phyloP scores from a whole-genome alignment of 1,139 yeast species.

The Pichia terricola region DNA sequence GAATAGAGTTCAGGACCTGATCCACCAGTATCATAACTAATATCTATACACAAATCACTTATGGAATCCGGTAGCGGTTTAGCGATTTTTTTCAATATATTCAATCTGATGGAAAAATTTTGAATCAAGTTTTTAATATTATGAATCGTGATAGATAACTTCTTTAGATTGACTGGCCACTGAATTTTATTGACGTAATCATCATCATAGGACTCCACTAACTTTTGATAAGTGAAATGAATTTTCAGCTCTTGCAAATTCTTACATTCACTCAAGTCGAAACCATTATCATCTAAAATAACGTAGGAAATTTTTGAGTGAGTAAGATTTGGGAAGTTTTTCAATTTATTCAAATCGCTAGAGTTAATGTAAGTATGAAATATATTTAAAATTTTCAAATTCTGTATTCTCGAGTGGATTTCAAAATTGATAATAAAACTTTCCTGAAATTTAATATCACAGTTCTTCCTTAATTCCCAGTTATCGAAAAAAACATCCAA shows the following conservation, averaged over 20 bases:
- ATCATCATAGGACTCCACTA: slow-evolving; percentile 7
- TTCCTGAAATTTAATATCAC: slow-evolving; percentile 19
- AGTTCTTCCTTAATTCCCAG: slow-evolving; percentile 23
- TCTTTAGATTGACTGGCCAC: slow-evolving; percentile 22
- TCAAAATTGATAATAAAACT: slow-evolving; percentile 18
- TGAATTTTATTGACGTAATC: slow-evolving; percentile 9
- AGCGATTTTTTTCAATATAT: slow-evolving; percentile 19
- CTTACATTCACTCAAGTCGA: slow-evolving; percentile 20
- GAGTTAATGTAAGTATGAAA: slow-evolving; percentile 23
- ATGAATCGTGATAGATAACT: slow-evolving; percentile 22
- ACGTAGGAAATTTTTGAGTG: slow-evolving; percentile 23
- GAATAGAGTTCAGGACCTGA: slow-evolving; percentile 22
- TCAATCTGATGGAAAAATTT: slow-evolving; percentile 20
- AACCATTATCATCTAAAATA: slow-evolving; percentile 20
- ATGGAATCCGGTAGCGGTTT: slow-evolving; percentile 22
- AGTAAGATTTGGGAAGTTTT: slow-evolving; percentile 21
- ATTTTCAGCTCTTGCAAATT: slow-evolving; percentile 22
- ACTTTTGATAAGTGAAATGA: slow-evolving; percentile 21
- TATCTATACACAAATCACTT: slow-evolving; percentile 22
- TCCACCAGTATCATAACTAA: slow-evolving; percentile 24
- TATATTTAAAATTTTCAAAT: slow-evolving; percentile 19
- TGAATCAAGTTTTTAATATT: slow-evolving; percentile 21
- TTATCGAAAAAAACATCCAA: slow-evolving; percentile 23
- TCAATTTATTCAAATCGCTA: slow-evolving; percentile 18
- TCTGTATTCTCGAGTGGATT: slow-evolving; percentile 12